Evolutionary conservation across 2,329 filamentous ascomycete species (phyloP).

Genomic region (Paracoccidioides lutzii): DNA sequence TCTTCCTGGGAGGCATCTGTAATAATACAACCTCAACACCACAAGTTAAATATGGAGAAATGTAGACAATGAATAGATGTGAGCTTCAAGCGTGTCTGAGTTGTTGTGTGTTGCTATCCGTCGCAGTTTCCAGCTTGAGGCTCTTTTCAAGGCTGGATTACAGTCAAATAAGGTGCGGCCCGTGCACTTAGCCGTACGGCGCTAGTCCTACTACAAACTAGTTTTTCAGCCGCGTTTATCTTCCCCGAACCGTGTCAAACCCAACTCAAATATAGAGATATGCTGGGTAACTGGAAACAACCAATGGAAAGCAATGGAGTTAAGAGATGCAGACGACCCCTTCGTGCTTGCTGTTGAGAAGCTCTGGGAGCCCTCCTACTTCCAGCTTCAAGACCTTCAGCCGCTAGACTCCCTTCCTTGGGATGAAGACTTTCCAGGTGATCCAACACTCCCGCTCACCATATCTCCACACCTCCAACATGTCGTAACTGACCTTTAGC

Average conservation of each 20-base stretch:
- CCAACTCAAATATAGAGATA: too few relatives aligned
- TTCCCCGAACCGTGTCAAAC: background rate
- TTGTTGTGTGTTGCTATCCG: background rate
- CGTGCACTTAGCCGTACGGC: constrained; percentile 8
- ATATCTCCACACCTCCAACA: background rate
- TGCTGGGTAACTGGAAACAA: background rate
- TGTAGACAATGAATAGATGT: background rate
- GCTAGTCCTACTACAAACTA: background rate
- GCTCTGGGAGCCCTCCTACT: constrained; percentile 27
- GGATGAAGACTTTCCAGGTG: constrained; percentile 25
- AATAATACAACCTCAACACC: background rate
- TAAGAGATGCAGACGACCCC: background rate
- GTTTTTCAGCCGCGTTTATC: background rate
- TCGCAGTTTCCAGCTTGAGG: background rate
- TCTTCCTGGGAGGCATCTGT: constrained; percentile 45
- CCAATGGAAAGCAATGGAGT: background rate
- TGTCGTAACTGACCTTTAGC: background rate
- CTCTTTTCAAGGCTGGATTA: background rate
- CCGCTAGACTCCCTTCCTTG: constrained; percentile 25
- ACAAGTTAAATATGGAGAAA: background rate
- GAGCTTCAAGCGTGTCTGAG: background rate
- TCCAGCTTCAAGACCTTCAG: constrained; percentile 25
- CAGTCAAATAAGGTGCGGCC: constrained; percentile 18
- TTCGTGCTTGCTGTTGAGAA: constrained; percentile 6
- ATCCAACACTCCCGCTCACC: constrained; percentile 3